Evolutionary conservation across 495 filamentous ascomycete species (phyloP), one percentile per base, ranked within the genome.

Genomic region (Cudoniella acicularis): DNA sequence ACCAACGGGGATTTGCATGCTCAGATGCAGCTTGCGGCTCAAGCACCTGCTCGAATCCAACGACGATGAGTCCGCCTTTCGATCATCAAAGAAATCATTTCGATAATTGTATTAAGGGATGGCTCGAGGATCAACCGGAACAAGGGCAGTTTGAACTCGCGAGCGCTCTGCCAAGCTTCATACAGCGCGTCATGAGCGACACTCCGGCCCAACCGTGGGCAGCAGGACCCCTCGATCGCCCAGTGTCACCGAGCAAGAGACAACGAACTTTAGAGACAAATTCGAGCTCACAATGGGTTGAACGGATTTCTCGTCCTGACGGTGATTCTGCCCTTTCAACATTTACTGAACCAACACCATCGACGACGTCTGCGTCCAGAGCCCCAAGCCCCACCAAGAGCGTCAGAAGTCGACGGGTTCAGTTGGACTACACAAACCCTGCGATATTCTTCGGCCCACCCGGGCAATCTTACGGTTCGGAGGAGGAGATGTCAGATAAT

Each of bases 391-490:
- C 51, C n/a, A 54, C 51, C 9, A 54, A 54, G 51, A 54, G 51
- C 30, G 27, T 54, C 27, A 54, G 51, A 54, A 40, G 30, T 54
- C 51, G 51, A 21, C 51, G 24, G 30, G 22, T 54, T 42, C 51
- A 54, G 20, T 21, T 54, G 9, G 51, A 56, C 23, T 56, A 56
- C 27, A 56, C 42, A 11, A 56, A 20, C 8, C 53, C 53, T 46
- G 53, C 53, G 20, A 56, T 56, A 11, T 56, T 47, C 53, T 56
- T 56, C 53, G 42, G 53, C n/a, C 53, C 36, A 46, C 42, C 22
- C 8, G 23, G 21, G 23, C 36, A 47, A 46, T 9, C 42, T 25
- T 30, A 9, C 53, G 53, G 25, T 40, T 56, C 53, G 8, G 53
- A 56, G 23, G 53, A 56, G 8, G 53, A 48, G 21, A 47, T 22